These are phyloP conservation scores for Hordeum marinum DNA, from an alignment of 176 grass and related monocot genomes.

Conservation along the genomic window DNA sequence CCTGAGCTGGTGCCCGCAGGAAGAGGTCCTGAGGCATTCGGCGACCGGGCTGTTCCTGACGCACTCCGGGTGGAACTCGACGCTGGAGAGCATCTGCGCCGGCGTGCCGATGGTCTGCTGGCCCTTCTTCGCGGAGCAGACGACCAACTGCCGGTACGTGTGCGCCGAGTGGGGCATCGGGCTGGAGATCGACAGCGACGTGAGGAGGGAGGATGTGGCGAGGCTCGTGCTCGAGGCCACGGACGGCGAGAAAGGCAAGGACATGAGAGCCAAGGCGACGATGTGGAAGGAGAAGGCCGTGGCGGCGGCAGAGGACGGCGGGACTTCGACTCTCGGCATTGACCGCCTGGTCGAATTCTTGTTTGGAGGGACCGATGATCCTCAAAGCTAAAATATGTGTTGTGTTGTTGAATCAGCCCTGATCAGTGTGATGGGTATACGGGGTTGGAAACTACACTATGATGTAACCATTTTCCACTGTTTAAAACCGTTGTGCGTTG, in stretches of 20 bases:
- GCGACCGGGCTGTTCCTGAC: constrained; percentile 26
- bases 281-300: constrained; percentile 50
- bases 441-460: neutral
- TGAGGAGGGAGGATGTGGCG: constrained; percentile 52
- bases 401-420: neutral
- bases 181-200: constrained; percentile 49
- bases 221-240: constrained; percentile 48
- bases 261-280: constrained; percentile 32
- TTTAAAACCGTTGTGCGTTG: neutral
- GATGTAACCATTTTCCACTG: neutral
- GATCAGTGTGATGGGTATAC: neutral
- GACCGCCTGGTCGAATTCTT: constrained; percentile 33
- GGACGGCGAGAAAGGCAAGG: constrained; percentile 52
- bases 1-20: constrained; percentile 61
- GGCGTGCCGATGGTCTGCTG: constrained; percentile 68
- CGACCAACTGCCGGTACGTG: constrained; percentile 39
- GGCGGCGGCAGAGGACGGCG: constrained; percentile 23
- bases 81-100: constrained; percentile 31
- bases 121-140: constrained; percentile 76
- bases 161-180: constrained; percentile 54
- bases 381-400: neutral
- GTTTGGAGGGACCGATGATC: constrained; percentile 16
- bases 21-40: constrained; percentile 38
- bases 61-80: constrained; percentile 3
- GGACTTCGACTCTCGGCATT: constrained; percentile 17